Evolutionary conservation across 208 protist species (phyloP), one percentile per base, ranked within the genome.

Genomic region (Crithidia brevicula): DNA sequence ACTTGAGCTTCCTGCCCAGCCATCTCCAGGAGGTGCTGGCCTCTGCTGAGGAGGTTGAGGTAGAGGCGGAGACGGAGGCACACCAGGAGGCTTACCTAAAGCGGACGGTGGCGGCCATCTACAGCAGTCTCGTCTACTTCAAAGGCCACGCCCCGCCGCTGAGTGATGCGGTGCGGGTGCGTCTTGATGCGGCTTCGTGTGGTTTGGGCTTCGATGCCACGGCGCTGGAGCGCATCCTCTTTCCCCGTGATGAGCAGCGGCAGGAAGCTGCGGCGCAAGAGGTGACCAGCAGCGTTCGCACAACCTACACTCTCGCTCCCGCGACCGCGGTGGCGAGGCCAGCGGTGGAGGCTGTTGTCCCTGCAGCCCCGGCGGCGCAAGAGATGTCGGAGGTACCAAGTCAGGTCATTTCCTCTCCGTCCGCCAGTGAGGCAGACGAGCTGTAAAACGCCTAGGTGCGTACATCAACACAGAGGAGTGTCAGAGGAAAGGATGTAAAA

Each of bases 121-220:
- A 92, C 73, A 59, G 76, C 5, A 84, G 80, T 31, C 77, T 85
- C 18, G 76, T 84, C 9, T 79, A 81, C 31, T 85, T 91, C 27
- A 65, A 76, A 15, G 68, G 68, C 34, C 76, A 85, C 52, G 73
- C 67, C 4, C 79, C 89, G 20, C 74, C 65, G 25, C 73, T 86
- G 38, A 86, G 56, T 3, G 42, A 72, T 22, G 40, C 74, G 9
- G 58, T 83, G 42, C 74, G 66, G 23, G 33, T 72, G 65, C 57
- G 68, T 33, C 77, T 95, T 38, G 77, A 91, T 49, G 43, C 45
- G 10, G 73, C 74, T 23, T 22, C 78, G 23, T 74, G 59, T 49
- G 72, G 75, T 22, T 28, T 53, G 18, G 51, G 57, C 38, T 77
- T 79, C 46, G 52, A 71, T 38, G 27, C 54, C 7, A 47, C 53